Conservation (phyloP, 176 grass and related monocot species). For the Bolboschoenus planiculmis region DNA sequence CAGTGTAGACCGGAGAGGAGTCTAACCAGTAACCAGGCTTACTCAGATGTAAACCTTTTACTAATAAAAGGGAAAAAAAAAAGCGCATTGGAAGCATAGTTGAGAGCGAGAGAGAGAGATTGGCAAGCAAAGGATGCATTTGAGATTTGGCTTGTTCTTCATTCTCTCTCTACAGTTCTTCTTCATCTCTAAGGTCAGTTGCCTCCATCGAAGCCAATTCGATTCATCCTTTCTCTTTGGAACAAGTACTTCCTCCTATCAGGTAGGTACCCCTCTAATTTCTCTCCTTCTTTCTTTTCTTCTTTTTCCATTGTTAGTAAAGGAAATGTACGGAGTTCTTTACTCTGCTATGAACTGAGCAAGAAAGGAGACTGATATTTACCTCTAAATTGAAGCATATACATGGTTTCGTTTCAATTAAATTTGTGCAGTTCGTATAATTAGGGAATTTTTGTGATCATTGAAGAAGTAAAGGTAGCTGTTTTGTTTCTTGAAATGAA, state of each 20-base stretch:
- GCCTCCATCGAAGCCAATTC: constrained; percentile 33
- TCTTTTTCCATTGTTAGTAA: neutral
- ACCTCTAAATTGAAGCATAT: neutral
- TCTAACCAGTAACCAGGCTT: no score
- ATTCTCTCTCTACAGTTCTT: constrained; percentile 9
- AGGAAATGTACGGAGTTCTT: neutral
- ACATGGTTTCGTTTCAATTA: no score
- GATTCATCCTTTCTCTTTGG: constrained; percentile 45
- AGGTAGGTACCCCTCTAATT: constrained; percentile 6
- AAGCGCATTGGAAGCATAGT: neutral
- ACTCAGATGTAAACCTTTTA: no score
- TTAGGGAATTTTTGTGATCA: neutral
- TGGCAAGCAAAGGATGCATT: neutral
- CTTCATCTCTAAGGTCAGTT: neutral
- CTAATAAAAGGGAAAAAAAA: no score
- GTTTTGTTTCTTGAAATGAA: neutral
- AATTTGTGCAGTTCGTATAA: no score
- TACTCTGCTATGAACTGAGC: neutral
- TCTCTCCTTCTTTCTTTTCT: neutral
- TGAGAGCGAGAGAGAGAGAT: neutral
- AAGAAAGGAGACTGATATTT: neutral
- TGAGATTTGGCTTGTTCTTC: neutral
- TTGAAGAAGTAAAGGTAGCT: neutral
- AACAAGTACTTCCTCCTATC: constrained; percentile 44
- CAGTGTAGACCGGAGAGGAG: no score